Base-by-base conservation (phyloP, 2,329 filamentous ascomycete genomes). In the Aspergillus latus region DNA sequence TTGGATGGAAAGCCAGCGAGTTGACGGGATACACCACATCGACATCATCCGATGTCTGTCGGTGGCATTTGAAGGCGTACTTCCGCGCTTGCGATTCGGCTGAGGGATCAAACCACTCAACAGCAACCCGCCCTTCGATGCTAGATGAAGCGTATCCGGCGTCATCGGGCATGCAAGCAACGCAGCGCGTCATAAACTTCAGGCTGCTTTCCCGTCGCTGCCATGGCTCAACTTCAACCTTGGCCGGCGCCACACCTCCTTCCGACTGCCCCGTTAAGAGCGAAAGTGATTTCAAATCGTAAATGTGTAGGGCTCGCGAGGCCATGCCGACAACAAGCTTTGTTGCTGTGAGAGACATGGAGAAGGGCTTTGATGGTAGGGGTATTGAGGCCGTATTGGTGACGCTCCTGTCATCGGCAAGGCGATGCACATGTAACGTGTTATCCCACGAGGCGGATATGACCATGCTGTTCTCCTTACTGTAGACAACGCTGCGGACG, bases 11-110 rank as follows among this genome's bases (percentile, higher is more conserved):
- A 0, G 90, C 86, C 6, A 97, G 82, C 2, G 92, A 88, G 69
- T 97, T 94, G 64, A 97, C 92, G 0, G 92, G 92, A 68, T 92
- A 96, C 2, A 97, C 90, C 4, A 96, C 82, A 67, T 96, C 92
- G 29, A 82, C 85, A 49, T 85, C 85, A 43, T 82, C 82, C 52
- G 78, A 71, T 30, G 86, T 82, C 72, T 96, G 90, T 4, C 94
- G 85, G 75, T 99, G 94, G 75, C 94, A 99, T 75, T 99, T 99
- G 84, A 99, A 99, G 11, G 94, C 94, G 73, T 97, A 99, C 74
- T 97, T 97, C 63, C 92, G 85, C 39, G 89, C 88, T 76, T 97
- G 92, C 3, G 89, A 92, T 72, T 93, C 89, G 42, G 86, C 80
- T 4, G 86, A 90, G 13, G 94, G 90, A 70, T 97, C 94, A 72